A percentile compares a stretch with the other conserved stretches of the same genome.
These are phyloP conservation scores for Dactylorhiza incarnata DNA, from an alignment of 106 monocot genomes.

Conservation along the genomic window DNA sequence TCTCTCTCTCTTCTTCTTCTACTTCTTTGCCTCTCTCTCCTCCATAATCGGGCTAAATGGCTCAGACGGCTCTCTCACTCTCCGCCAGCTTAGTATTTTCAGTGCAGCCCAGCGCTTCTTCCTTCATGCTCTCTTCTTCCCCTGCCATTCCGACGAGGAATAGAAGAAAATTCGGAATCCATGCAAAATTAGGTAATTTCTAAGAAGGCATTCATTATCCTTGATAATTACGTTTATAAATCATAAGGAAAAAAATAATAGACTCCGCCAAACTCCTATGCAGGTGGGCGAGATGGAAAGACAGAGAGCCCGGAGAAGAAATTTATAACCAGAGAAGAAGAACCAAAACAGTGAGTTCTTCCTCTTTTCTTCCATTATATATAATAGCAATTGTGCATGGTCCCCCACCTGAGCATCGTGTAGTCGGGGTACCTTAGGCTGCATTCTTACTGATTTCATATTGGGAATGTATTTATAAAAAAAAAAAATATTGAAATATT, in stretches of 20 bases:
- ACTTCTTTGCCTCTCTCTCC: not conserved
- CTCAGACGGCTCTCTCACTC: constrained; percentile 23
- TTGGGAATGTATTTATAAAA: too few species aligned
- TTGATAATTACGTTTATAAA: not conserved
- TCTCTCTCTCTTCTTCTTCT: too few species aligned
- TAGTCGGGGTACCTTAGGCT: too few species aligned
- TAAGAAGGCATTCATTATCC: not conserved
- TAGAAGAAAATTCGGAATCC: constrained; percentile 22
- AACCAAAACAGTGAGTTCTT: constrained; percentile 65
- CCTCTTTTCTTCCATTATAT: not conserved
- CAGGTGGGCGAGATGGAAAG: constrained; percentile 61
- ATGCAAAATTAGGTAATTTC: constrained; percentile 39
- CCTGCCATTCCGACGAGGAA: not conserved
- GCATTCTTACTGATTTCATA: too few species aligned
- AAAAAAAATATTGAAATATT: too few species aligned
- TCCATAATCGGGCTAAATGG: constrained; percentile 21
- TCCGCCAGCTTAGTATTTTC: constrained; percentile 8
- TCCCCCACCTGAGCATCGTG: too few species aligned
- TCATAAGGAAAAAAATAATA: not conserved
- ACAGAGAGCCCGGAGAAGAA: constrained; percentile 66
- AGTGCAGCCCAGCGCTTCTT: constrained; percentile 15
- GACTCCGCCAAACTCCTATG: not conserved
- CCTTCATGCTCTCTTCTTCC: not conserved
- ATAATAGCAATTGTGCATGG: too few species aligned
- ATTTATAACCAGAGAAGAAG: constrained; percentile 94